These are phyloP conservation scores for Coniochaeta ligniaria DNA, from an alignment of 2,329 filamentous ascomycete genomes.

Conservation along the genomic window DNA sequence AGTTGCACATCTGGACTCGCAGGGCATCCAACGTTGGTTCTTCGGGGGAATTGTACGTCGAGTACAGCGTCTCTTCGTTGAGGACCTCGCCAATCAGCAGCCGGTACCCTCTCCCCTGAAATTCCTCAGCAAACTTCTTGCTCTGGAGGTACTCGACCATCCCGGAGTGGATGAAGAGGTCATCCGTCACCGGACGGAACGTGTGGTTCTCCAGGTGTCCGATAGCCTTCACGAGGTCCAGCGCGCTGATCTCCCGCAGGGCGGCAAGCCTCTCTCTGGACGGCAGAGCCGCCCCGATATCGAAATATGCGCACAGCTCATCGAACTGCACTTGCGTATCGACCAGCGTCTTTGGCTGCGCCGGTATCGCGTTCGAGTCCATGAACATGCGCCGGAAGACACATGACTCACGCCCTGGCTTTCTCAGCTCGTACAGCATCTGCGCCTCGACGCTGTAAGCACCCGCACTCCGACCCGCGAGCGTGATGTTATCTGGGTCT, in stretches of 20 bases:
- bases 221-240: constrained; percentile 25
- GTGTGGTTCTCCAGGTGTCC: constrained; percentile 34
- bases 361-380: constrained; percentile 36
- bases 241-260: constrained; percentile 12
- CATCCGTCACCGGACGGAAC: constrained; percentile 36
- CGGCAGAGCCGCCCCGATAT: not conserved
- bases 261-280: not conserved
- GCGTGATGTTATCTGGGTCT: constrained; percentile 34
- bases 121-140: constrained; percentile 27
- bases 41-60: constrained; percentile 27
- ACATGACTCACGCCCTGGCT: no score
- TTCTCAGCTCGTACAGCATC: constrained; percentile 22
- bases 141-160: constrained; percentile 30
- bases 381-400: constrained; percentile 28
- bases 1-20: not conserved
- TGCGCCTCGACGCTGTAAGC: constrained; percentile 34
- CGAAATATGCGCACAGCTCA: constrained; percentile 16
- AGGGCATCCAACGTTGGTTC: constrained; percentile 12
- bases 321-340: constrained; percentile 33
- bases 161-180: constrained; percentile 27
- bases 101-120: constrained; percentile 23
- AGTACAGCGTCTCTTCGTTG: constrained; percentile 36
- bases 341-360: constrained; percentile 30
- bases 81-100: constrained; percentile 34
- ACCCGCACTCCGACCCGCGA: constrained; percentile 34